Evolutionary conservation across 192 early-diverging fungal species (phyloP).

Genomic region (Backusella australiensis): DNA sequence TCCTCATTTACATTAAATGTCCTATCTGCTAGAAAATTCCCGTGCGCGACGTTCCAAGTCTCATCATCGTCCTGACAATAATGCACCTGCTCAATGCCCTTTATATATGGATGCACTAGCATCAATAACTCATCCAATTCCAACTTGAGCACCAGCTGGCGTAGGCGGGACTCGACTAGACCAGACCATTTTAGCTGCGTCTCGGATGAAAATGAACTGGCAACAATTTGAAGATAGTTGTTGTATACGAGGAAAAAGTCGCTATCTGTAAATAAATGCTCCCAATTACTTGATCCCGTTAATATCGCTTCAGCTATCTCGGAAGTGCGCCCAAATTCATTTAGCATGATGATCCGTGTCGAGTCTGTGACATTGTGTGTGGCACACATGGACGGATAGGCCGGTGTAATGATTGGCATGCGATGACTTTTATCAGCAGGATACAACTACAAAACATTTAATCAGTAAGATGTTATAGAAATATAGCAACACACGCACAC

Average conservation of each 20-base stretch:
- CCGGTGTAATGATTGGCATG: slow-evolving; percentile 99
- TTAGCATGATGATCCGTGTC: slow-evolving; percentile 76
- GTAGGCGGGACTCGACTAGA: slow-evolving; percentile 87
- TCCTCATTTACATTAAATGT: slow-evolving; percentile 23
- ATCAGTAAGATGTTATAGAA: not conserved
- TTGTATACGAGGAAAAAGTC: slow-evolving; percentile 86
- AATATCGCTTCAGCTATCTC: slow-evolving; percentile 79
- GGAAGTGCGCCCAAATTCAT: slow-evolving; percentile 81
- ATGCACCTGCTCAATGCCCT: slow-evolving; percentile 73
- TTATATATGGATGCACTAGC: slow-evolving; percentile 88
- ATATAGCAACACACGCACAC: not conserved
- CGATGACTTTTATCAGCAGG: slow-evolving; percentile 76
- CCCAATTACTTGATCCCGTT: slow-evolving; percentile 71
- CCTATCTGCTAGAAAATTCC: slow-evolving; percentile 44
- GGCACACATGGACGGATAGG: slow-evolving; percentile 97
- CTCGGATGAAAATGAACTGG: slow-evolving; percentile 70
- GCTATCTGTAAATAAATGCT: slow-evolving; percentile 78
- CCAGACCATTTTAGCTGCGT: slow-evolving; percentile 81
- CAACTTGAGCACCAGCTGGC: slow-evolving; percentile 83
- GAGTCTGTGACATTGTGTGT: slow-evolving; percentile 95
- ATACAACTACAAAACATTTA: slow-evolving; percentile 56
- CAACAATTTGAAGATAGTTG: slow-evolving; percentile 92
- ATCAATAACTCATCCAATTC: slow-evolving; percentile 71
- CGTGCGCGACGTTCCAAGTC: slow-evolving; percentile 63
- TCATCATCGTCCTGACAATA: slow-evolving; percentile 69